Conservation (phyloP, 345 rosid species). For the Syzygium aqueum region DNA sequence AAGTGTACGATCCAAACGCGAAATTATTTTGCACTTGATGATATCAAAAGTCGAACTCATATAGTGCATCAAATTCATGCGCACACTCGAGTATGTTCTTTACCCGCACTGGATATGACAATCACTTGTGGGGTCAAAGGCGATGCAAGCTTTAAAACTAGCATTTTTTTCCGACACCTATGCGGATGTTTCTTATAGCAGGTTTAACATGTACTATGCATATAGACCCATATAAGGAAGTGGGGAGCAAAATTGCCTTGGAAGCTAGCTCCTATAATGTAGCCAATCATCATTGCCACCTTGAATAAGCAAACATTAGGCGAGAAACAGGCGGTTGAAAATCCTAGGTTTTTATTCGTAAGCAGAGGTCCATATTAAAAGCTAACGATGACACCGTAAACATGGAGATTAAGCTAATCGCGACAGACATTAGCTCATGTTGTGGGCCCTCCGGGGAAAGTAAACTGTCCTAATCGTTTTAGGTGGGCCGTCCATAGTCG, state of each 20-base stretch:
- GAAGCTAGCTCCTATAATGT: neutral
- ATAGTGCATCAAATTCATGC: neutral
- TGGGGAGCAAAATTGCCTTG: neutral
- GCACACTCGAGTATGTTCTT: neutral
- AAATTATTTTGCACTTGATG: neutral
- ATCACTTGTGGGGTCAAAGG: neutral
- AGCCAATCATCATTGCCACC: neutral
- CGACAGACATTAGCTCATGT: neutral
- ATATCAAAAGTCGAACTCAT: accelerated
- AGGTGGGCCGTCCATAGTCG: neutral
- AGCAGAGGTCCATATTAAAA: neutral
- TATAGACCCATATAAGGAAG: too few species aligned
- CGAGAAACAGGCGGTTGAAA: neutral
- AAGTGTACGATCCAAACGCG: accelerated
- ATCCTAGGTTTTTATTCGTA: neutral
- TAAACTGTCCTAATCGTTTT: neutral
- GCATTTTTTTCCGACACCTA: too few species aligned
- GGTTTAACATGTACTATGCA: neutral
- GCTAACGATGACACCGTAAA: neutral
- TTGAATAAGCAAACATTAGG: neutral
- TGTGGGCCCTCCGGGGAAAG: neutral
- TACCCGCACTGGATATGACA: neutral
- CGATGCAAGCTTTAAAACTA: too few species aligned
- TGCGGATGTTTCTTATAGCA: neutral
- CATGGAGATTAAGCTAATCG: neutral